phyloP scores from a whole-genome alignment of 192 early-diverging fungal species.

The Linnemannia exigua region DNA sequence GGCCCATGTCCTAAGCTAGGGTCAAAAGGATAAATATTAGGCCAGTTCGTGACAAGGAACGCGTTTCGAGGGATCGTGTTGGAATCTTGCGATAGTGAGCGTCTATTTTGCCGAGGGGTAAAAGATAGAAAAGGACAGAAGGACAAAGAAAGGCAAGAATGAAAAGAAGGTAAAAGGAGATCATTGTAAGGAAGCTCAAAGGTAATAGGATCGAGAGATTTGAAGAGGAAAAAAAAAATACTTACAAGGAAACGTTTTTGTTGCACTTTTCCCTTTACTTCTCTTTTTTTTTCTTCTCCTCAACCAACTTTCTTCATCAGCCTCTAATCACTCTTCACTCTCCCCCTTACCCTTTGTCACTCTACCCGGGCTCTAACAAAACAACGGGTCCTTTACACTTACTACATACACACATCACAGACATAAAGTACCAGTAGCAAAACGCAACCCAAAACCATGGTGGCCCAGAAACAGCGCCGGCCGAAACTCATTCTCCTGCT shows the following conservation, averaged over 20 bases:
- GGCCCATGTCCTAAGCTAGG: too few species aligned
- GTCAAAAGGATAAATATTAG: constrained; percentile 1
- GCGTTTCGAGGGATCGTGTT: neutral
- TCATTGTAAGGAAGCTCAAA: too few species aligned
- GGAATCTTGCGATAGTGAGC: neutral
- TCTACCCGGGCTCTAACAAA: too few species aligned
- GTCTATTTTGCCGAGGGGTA: neutral
- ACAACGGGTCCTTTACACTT: too few species aligned
- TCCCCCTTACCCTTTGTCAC: neutral
- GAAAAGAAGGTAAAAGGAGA: too few species aligned
- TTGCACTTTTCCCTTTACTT: neutral
- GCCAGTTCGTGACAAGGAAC: constrained; percentile 40
- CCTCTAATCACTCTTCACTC: neutral
- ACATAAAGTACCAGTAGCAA: neutral
- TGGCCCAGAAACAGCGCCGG: neutral
- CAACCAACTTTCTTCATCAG: neutral
- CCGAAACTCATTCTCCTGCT: constrained; percentile 3
- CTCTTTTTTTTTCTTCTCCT: neutral
- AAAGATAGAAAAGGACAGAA: neutral
- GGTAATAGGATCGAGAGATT: too few species aligned
- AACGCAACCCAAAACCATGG: neutral
- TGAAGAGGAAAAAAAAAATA: too few species aligned
- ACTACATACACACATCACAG: neutral
- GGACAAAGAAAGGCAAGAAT: too few species aligned
- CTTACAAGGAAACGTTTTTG: too few species aligned